Evolutionary conservation across 495 filamentous ascomycete genomes (phyloP), one percentile per base, ranked within the genome.

Genomic region (Penicillium taxi): DNA sequence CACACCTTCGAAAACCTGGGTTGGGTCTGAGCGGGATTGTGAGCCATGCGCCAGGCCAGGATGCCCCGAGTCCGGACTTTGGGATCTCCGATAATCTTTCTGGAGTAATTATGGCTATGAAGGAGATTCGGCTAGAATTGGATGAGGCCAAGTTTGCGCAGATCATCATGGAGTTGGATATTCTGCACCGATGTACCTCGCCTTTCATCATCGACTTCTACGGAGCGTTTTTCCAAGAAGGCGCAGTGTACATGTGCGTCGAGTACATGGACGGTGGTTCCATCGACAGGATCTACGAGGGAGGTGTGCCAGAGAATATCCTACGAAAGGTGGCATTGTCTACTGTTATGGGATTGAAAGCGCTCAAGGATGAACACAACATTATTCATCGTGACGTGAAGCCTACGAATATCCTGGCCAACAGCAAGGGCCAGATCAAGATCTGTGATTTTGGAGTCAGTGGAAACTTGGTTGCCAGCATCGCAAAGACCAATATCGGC

Each of bases 211-310:
- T 99, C 53, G 90, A 96, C 53, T 99, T 99, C 53, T 99, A 94
- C 58, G 91, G 91, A 6, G 91, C 91, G 2, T 99, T 99, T 61
- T 99, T 94, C 68, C 91, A 99, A 60, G 91, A 99, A 66, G 91
- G 91, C 14, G 89, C 91, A 1, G 91, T 99, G 4, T 99, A 96
- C 56, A 96, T 99, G 59, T 99, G 91, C 63, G 93, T 99, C 57
- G 91, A 99, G 58, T 95, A 84, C 55, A 99, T 99, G 91, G 88
- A 99, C 62, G 91, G 93, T 35, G 91, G 91, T n/a, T 95, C 88
- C 25, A 86, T 96, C 50, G 91, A 99, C 64, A 95, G 95, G 50
- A 62, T 96, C 12, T 99, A 99, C 59, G 79, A 76, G n/a, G 86
- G 86, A 36, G 91, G 91, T 20, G 79, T 99, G 32, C 85, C 91